phyloP scores from a whole-genome alignment of 805 yeast species.

The Ogataea dorogensis region DNA sequence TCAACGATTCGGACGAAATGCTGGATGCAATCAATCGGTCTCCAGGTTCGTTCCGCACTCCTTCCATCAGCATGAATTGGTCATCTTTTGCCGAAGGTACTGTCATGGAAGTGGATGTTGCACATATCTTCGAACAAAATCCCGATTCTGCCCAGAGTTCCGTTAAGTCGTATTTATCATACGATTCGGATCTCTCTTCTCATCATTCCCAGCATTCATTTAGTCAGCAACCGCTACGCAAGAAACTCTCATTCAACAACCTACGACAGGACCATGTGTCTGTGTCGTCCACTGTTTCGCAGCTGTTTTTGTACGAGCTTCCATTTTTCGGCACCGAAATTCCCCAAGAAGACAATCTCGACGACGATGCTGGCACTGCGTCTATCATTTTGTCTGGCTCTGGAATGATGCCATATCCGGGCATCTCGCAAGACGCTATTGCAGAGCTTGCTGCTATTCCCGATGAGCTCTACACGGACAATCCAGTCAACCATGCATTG shows the following conservation, averaged over 20 bases:
- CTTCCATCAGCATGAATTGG: conserved; percentile 39
- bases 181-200: conserved; percentile 8
- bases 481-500: conserved; percentile 74
- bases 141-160: conserved; percentile 17
- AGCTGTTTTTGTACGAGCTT: conserved; percentile 25
- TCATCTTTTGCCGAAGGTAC: conserved; percentile 27
- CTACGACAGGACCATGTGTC: conserved; percentile 16
- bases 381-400: conserved; percentile 36
- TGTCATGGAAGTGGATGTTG: conserved; percentile 23
- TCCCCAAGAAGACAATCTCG: conserved; percentile 12
- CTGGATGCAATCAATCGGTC: conserved; percentile 21
- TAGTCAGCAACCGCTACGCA: conserved; percentile 11
- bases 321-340: conserved; percentile 25
- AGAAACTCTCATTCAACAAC: conserved; percentile 7
- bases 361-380: conserved; percentile 20
- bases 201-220: conserved; percentile 1
- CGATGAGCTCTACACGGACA: conserved; percentile 65
- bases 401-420: conserved; percentile 41
- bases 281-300: conserved; percentile 12
- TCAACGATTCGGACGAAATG: conserved; percentile 17
- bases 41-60: conserved; percentile 32
- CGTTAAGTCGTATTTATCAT: conserved; percentile 4
- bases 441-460: conserved; percentile 83
- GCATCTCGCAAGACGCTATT: conserved; percentile 55
- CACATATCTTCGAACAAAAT: conserved; percentile 18